Base-by-base conservation (phyloP, 2,329 filamentous ascomycete species). In the Ascochyta pisi region DNA sequence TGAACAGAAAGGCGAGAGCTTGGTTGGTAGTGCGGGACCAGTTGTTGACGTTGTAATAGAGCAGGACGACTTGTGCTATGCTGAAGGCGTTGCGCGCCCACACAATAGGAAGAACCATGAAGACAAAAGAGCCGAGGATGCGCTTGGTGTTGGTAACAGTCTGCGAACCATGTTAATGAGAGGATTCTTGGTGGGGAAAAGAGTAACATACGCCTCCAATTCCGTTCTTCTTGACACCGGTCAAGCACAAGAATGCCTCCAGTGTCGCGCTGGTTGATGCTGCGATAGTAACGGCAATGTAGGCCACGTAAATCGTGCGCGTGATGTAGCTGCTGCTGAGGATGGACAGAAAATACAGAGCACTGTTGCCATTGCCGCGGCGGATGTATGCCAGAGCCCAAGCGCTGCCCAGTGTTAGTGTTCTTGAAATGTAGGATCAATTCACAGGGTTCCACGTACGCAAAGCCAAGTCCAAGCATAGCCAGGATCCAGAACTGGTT, bases 1-100 rank as follows among this genome's bases (percentile, higher is more conserved):
- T 65, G 60, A 65, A 65, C 16, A 65, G 33, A 38, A 65, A 65
- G 1, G 62, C 61, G 3, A 65, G 53, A 2, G 62, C 62, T 7
- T 60, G 58, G 35, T 62, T 65, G 15, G 62, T 63, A 10, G 55
- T 63, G 37, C 58, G 58, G 6, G 62, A 63, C 54, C 57, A 65
- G 23, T 33, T 38, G 29, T 54, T 60, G 9, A 52, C 40, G 43
- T 65, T 39, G 39, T 48, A 34, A 39, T 63, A 63, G 13, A 65
- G 40, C 29, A 63, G 43, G 5, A 65, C 56, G 15, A 62, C 31
- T 22, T 63, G 62, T 2, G 56, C 62, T 7, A 64, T 54, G 38
- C 41, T 61, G n/a, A 64, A 64, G 37, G 50, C 60, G 37, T 64
- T 64, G 46, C 62, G 62, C 23, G 44, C 10, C 50, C 52, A 64